A percentile compares a stretch with the other conserved stretches of the same genome.
Conservation (phyloP, 1,284 basidiomycete species). For the Apiotrichum domesticum region DNA sequence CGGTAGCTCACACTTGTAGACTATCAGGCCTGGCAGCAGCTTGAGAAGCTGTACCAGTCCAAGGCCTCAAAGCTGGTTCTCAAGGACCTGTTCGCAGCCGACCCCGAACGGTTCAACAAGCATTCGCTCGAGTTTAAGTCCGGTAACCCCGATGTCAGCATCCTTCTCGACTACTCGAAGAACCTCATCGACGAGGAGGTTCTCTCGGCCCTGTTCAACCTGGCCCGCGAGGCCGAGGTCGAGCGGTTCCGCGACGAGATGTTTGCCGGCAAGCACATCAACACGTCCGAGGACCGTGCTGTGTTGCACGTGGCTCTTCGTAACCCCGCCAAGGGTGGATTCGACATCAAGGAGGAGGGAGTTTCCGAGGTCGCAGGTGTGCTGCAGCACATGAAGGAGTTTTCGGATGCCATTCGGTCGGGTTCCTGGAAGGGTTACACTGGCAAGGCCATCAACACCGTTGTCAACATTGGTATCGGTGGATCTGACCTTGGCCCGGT, state of each 20-base stretch:
- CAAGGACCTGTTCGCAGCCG: conserved; percentile 83
- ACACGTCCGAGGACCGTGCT: conserved; percentile 93
- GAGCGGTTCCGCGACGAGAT: conserved; percentile 84
- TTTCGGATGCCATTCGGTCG: conserved; percentile 75
- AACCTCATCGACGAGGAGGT: conserved; percentile 88
- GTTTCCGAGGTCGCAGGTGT: conserved; percentile 77
- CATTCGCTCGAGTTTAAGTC: conserved; percentile 75
- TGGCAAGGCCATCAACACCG: conserved; percentile 85
- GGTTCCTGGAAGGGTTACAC: conserved; percentile 96
- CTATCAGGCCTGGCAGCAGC: conserved; percentile 83
- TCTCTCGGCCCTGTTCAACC: conserved; percentile 65
- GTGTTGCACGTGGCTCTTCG: conserved; percentile 93
- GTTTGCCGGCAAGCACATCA: conserved; percentile 95
- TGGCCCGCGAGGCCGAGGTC: conserved; percentile 79
- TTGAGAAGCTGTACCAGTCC: conserved; percentile 74
- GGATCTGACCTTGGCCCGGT: conserved; percentile 96
- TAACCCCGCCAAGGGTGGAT: conserved; percentile 61
- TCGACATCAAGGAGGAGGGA: conserved; percentile 68
- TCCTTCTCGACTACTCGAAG: conserved; percentile 95
- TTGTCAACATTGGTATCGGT: conserved; percentile 99
- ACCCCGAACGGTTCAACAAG: conserved; percentile 76
- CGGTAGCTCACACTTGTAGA: conserved; percentile 51
- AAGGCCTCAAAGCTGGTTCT: conserved; percentile 72
- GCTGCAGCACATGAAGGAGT: conserved; percentile 84
- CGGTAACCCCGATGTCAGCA: conserved; percentile 58